phyloP scores from a whole-genome alignment of 345 rosid genomes.

The Luvunga scandens region DNA sequence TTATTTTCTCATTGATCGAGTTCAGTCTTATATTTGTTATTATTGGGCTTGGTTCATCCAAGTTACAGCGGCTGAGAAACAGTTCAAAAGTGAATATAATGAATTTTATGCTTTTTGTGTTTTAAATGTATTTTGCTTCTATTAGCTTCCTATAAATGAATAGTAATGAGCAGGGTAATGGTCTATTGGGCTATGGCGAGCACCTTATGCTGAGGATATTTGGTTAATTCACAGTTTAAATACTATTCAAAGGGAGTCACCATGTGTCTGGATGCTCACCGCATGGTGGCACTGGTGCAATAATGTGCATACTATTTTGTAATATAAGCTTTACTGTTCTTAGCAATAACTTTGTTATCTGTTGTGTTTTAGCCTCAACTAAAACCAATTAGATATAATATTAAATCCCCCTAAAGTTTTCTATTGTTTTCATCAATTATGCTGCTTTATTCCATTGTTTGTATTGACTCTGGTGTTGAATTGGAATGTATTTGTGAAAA shows the following conservation, averaged over 20 bases:
- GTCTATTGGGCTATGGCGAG: too few species aligned
- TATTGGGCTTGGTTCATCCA: neutral
- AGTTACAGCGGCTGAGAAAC: neutral
- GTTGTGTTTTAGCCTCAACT: neutral
- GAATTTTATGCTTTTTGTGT: neutral
- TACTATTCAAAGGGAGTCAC: too few species aligned
- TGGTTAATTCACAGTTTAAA: too few species aligned
- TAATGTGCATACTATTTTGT: neutral
- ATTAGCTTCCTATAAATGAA: too few species aligned
- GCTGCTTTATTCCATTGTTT: neutral
- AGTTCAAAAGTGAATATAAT: neutral
- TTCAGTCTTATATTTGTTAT: neutral
- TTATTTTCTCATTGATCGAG: neutral
- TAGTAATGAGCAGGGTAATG: too few species aligned
- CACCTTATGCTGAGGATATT: too few species aligned
- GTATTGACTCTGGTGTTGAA: neutral
- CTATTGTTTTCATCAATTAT: neutral
- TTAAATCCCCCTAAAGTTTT: neutral
- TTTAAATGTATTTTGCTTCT: too few species aligned
- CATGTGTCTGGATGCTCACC: too few species aligned
- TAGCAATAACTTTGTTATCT: neutral
- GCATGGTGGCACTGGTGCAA: too few species aligned
- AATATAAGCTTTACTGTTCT: neutral
- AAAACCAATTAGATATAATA: neutral
- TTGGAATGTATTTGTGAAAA: neutral